Conservation (phyloP, 2,329 filamentous ascomycete species). For the Arthrobotrys megalospora region DNA sequence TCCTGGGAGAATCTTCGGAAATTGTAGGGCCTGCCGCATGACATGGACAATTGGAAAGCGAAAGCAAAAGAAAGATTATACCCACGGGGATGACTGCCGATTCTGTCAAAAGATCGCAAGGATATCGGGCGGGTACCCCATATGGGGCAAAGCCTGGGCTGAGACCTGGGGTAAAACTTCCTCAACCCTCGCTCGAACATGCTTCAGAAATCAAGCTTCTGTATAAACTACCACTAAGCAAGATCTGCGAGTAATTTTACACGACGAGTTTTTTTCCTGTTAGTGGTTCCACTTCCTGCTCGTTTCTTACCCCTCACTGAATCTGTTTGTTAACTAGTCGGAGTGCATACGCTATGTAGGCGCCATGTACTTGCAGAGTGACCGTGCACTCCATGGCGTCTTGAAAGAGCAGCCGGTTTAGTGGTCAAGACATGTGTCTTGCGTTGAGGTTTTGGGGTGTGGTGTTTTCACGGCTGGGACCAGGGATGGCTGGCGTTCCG, state of each 20-base stretch:
- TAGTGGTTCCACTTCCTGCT: conserved; percentile 34
- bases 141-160: conserved; percentile 52
- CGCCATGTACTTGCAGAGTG: conserved; percentile 24
- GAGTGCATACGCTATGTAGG: conserved; percentile 44
- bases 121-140: conserved; percentile 52
- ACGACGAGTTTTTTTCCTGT: conserved; percentile 23
- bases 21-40: conserved; percentile 53
- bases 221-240: conserved; percentile 48
- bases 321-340: conserved; percentile 7
- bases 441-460: conserved; percentile 45
- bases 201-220: conserved; percentile 39
- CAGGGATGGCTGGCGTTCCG: conserved; percentile 43
- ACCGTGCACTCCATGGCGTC: conserved; percentile 36
- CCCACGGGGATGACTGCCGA: conserved; percentile 56
- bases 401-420: conserved; percentile 40
- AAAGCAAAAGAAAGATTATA: conserved; percentile 20
- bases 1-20: conserved; percentile 41
- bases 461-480: conserved; percentile 26
- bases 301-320: conserved; percentile 42
- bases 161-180: conserved; percentile 48
- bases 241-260: conserved; percentile 59
- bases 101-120: conserved; percentile 54
- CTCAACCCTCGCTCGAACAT: conserved; percentile 13
- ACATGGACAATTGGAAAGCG: neutral
- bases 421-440: conserved; percentile 38